Evolutionary conservation across 73 alveolate species (phyloP).

Genomic region (Paraurostyla sp.): DNA sequence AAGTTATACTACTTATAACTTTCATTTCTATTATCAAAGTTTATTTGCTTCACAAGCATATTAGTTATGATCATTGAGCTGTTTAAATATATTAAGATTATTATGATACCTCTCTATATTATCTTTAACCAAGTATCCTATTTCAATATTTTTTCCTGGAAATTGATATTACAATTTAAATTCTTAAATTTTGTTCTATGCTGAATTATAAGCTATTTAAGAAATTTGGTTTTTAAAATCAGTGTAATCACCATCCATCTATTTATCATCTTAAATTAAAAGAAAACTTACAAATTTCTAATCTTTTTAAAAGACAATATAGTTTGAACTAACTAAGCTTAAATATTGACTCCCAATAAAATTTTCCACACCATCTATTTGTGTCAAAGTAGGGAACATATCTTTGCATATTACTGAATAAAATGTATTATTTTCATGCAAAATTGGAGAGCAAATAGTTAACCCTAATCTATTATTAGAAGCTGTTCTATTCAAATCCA

Average conservation of each 20-base stretch:
- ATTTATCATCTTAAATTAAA: neutral
- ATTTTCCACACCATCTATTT: neutral
- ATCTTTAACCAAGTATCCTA: too few species aligned
- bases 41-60: too few species aligned
- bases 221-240: too few species aligned
- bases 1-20: too few species aligned
- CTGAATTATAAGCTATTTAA: too few species aligned
- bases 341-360: neutral
- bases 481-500: neutral
- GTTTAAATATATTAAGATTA: too few species aligned
- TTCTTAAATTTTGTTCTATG: too few species aligned
- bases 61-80: too few species aligned
- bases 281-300: neutral
- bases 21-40: too few species aligned
- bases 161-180: too few species aligned
- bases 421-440: neutral
- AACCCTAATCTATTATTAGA: conserved; percentile 13
- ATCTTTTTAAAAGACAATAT: neutral
- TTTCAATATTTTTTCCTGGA: too few species aligned
- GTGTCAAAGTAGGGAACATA: neutral
- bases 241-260: neutral
- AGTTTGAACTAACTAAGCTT: neutral
- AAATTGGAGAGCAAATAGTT: conserved; percentile 4
- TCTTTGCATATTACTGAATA: neutral
- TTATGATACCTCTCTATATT: too few species aligned